Base-by-base conservation (phyloP, 768 basidiomycete species). In the Psilocybe subaeruginosa region DNA sequence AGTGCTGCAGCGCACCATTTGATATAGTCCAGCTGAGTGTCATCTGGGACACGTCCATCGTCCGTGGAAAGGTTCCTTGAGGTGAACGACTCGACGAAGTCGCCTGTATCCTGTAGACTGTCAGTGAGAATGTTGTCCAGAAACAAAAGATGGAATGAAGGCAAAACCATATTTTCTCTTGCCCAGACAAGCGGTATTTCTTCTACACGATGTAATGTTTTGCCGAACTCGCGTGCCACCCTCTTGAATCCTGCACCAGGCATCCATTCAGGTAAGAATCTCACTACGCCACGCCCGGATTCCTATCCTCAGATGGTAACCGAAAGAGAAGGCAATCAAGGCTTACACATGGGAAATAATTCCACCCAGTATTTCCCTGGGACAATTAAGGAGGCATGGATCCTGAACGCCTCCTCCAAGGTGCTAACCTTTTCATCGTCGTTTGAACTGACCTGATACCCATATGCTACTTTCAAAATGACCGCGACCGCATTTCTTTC, bases 171-270 rank as follows among this genome's bases (percentile, higher is more conserved):
- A 52, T 74, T 64, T 16, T 63, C 51, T 56, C 73, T 72, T 0
- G 74, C 73, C 75, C 75, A 77, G 2, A 64, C 54, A 61, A 72
- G 70, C 2, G 78, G 76, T 4, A 68, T 58, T 0, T 54, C 27
- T 14, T 72, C 72, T 3, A 75, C 64, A 0, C 45, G 57, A 27
- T 62, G 61, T 30, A 77, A 45, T 4, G 64, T 52, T 14, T 59
- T 35, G 14, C 64, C 67, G 23, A 58, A 68, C 16, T 61, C 54
- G 11, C 56, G 56, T 0, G 73, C 76, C 7, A 59, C 29, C 14
- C 68, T 68, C 63, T 82, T 80, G 71, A 80, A 82, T 1, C 65
- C 70, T 41, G 75, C 77, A 3, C 79, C 76, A 19, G 81, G 79
- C 55, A 82, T 73, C 80, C 81, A 81, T 0, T 67, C 65, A 0